These are phyloP conservation scores for Trichoderma cornu-damae DNA, from an alignment of 2,329 filamentous ascomycete genomes.

Conservation along the genomic window DNA sequence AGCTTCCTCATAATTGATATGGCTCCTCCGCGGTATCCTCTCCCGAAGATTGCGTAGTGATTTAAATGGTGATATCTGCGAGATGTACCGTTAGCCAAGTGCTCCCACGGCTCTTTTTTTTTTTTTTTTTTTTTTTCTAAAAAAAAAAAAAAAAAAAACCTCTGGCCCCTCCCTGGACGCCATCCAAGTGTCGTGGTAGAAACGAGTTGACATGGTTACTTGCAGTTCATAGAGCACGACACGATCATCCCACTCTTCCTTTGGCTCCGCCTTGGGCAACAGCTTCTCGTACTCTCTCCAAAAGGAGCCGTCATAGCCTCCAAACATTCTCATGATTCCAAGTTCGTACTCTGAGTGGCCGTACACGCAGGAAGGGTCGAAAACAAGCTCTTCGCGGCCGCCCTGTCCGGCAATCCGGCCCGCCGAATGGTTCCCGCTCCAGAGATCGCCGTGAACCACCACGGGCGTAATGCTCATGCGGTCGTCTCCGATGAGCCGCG, in stretches of 20 bases:
- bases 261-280: conserved; percentile 74
- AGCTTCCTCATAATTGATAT: conserved; percentile 74
- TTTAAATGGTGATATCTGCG: conserved; percentile 82
- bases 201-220: conserved; percentile 34
- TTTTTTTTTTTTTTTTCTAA: too few species aligned
- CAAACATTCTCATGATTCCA: conserved; percentile 96
- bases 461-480: conserved; percentile 67
- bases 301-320: conserved; percentile 69
- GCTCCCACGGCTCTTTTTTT: too few species aligned
- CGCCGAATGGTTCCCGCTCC: conserved; percentile 75
- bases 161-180: too few species aligned
- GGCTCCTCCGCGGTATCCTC: conserved; percentile 69
- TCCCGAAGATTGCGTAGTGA: conserved; percentile 79
- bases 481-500: conserved; percentile 64
- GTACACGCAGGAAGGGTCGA: conserved; percentile 75
- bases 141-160: too few species aligned
- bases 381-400: conserved; percentile 68
- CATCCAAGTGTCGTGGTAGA: too few species aligned
- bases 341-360: conserved; percentile 86
- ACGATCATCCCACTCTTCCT: conserved; percentile 78
- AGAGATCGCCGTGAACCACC: conserved; percentile 86
- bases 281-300: conserved; percentile 71
- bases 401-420: conserved; percentile 56
- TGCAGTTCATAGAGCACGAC: conserved; percentile 76
- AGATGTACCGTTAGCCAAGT: conserved; percentile 23